Evolutionary conservation across 2,329 filamentous ascomycete species (phyloP).

Genomic region (Phoma sp.): DNA sequence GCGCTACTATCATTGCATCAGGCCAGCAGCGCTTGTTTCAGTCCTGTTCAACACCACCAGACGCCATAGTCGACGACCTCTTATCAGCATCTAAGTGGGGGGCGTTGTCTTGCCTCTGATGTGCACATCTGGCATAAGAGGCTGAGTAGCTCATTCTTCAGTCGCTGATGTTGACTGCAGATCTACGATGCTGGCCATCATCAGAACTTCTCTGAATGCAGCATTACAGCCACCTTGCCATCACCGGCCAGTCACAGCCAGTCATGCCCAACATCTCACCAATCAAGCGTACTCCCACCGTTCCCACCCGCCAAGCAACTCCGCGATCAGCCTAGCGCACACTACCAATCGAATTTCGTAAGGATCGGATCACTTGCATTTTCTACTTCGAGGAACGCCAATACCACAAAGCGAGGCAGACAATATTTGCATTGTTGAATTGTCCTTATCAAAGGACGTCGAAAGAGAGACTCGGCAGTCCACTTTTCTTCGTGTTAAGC

Average conservation of each 20-base stretch:
- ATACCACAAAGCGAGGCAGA: not conserved
- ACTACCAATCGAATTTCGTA: not conserved
- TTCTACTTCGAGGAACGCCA: not conserved
- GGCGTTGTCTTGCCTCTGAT: not conserved
- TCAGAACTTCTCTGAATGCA: not conserved
- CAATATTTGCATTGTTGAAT: conserved; percentile 1
- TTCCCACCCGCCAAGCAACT: conserved; percentile 3
- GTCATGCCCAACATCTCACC: not conserved
- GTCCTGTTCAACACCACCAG: conserved; percentile 11
- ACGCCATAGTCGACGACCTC: conserved; percentile 9
- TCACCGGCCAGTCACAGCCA: conserved; percentile 7
- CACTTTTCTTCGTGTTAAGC: conserved; percentile 15
- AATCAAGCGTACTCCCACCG: conserved; percentile 1
- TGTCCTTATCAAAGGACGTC: conserved; percentile 12
- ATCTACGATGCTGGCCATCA: conserved; percentile 3
- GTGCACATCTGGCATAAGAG: conserved; percentile 18
- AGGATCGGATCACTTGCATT: not conserved
- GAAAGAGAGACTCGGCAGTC: conserved; percentile 7
- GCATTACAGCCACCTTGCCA: not conserved
- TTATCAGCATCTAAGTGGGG: conserved; percentile 26
- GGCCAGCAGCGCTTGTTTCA: conserved; percentile 23
- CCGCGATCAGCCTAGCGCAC: conserved; percentile 6
- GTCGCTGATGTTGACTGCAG: not conserved
- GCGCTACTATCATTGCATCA: conserved; percentile 12
- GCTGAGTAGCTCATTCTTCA: conserved; percentile 14